Base-by-base conservation (phyloP, 306 rosid species). In the Dryas alaskensis region DNA sequence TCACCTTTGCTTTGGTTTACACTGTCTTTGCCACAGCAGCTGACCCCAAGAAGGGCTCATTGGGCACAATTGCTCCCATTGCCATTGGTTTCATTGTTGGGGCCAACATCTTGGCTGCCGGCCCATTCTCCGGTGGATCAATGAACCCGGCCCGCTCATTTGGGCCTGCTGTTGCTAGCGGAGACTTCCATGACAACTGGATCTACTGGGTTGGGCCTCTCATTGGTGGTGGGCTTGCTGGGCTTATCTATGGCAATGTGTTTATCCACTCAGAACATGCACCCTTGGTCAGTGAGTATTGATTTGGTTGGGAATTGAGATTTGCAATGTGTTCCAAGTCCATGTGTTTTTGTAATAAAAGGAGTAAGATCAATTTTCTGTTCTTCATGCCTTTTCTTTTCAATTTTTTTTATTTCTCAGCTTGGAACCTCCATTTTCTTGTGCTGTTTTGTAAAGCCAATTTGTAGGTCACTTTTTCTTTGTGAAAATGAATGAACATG, bases 91-190 rank as follows among this genome's bases (percentile, higher is more conserved):
- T 93, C 81, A 89, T 90, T 44, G 98, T 93, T 60, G 98, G 97
- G 2, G 97, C 97, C 5, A 93, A 93, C 87, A 93, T 93, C 79
- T 81, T 90, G 69, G 98, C 97, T 0, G 96, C 93, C 60, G 97
- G 97, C 0, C 98, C 96, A 43, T 90, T 93, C 88, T 89, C 97
- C 25, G 98, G 97, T 0, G 96, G 98, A 1, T 93, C 98, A 10
- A 93, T 90, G 98, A 93, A 90, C 92, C 98, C 98, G 0, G 96
- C 98, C 0, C 84, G 92, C 42, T 90, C 97, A 5, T 93, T 93
- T 22, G 98, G 98, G 40, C 98, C 96, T 22, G 98, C 97, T 0
- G 93, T 93, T 17, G 97, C 86, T 37, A 88, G 90, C 54, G 97
- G 97, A 4, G 78, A 93, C 89, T 93, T 89, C 87, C 79, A 80